Conservation (phyloP, 2,329 filamentous ascomycete genomes). For the Aspergillus chevalieri region DNA sequence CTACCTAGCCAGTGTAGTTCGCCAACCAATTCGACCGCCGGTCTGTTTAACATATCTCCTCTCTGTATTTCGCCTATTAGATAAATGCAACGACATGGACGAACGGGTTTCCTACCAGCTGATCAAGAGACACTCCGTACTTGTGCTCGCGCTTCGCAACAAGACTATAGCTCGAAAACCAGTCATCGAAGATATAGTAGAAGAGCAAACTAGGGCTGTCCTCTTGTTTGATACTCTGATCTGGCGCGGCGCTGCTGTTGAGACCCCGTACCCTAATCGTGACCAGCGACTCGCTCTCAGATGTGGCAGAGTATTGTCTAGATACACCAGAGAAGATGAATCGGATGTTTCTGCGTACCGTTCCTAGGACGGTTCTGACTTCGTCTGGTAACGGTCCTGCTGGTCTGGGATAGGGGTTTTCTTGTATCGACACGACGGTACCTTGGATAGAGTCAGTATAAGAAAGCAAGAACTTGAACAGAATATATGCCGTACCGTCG, state of each 20-base stretch:
- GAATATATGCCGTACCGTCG: slow-evolving; percentile 44
- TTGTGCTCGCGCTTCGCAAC: slow-evolving; percentile 52
- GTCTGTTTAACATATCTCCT: slow-evolving; percentile 50
- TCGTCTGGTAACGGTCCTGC: slow-evolving; percentile 23
- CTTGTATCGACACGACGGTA: slow-evolving; percentile 65
- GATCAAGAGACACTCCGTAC: slow-evolving; percentile 45
- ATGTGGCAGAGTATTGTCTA: slow-evolving; percentile 41
- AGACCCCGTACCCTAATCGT: slow-evolving; percentile 41
- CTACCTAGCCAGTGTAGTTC: slow-evolving; percentile 55
- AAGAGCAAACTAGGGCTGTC: slow-evolving; percentile 58
- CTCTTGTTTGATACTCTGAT: slow-evolving; percentile 34
- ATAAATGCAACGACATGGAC: background rate
- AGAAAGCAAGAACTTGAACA: background rate
- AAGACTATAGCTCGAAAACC: slow-evolving; percentile 57
- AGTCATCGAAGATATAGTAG: slow-evolving; percentile 64
- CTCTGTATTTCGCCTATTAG: slow-evolving; percentile 31
- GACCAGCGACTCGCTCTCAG: slow-evolving; percentile 46
- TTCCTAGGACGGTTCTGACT: slow-evolving; percentile 23
- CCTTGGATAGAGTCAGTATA: slow-evolving; percentile 34
- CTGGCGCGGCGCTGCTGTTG: slow-evolving; percentile 18
- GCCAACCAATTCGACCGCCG: slow-evolving; percentile 41
- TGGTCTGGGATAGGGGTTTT: slow-evolving; percentile 50
- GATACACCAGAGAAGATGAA: slow-evolving; percentile 59
- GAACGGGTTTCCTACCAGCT: slow-evolving; percentile 36
- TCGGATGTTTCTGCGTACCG: slow-evolving; percentile 51